Evolutionary conservation across 1,284 basidiomycete species (phyloP).

Genomic region (Trametes hirsuta): DNA sequence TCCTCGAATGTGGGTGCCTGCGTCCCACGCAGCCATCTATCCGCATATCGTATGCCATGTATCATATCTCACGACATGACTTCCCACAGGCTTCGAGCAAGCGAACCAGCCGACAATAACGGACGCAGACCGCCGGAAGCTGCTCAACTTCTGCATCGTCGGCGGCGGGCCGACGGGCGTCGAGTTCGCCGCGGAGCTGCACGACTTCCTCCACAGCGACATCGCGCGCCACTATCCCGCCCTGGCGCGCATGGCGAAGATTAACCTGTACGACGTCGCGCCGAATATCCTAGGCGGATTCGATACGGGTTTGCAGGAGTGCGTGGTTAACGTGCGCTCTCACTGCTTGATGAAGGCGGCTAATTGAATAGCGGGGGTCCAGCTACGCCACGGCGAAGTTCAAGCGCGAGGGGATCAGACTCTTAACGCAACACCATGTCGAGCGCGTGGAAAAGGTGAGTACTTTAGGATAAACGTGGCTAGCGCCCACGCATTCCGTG

Average conservation of each 20-base stretch:
- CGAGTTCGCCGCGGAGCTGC: slow-evolving; percentile 86
- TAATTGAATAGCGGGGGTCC: slow-evolving; percentile 3
- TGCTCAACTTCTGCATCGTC: slow-evolving; percentile 83
- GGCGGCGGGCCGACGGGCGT: slow-evolving; percentile 81
- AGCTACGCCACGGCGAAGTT: slow-evolving; percentile 78
- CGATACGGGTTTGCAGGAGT: slow-evolving; percentile 71
- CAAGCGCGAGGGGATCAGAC: slow-evolving; percentile 75
- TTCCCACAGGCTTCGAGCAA: slow-evolving; percentile 68
- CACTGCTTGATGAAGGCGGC: background rate
- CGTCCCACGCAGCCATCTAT: background rate
- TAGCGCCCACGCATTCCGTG: background rate
- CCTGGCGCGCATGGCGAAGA: slow-evolving; percentile 66
- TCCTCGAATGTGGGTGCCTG: slow-evolving; percentile 66
- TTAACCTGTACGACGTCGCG: slow-evolving; percentile 81
- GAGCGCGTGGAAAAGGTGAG: slow-evolving; percentile 71
- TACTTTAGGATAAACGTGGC: slow-evolving; percentile 4
- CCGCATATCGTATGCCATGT: background rate
- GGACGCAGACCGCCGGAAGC: slow-evolving; percentile 63
- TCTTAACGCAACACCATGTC: slow-evolving; percentile 80
- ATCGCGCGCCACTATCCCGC: slow-evolving; percentile 67
- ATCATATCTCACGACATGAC: background rate
- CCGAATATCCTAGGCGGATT: slow-evolving; percentile 83
- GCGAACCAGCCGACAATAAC: slow-evolving; percentile 74
- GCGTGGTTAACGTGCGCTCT: slow-evolving; percentile 30
- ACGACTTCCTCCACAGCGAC: slow-evolving; percentile 83